These are phyloP conservation scores for Phialocephala sp. DNA, from an alignment of 2,329 filamentous ascomycete species.

Conservation along the genomic window DNA sequence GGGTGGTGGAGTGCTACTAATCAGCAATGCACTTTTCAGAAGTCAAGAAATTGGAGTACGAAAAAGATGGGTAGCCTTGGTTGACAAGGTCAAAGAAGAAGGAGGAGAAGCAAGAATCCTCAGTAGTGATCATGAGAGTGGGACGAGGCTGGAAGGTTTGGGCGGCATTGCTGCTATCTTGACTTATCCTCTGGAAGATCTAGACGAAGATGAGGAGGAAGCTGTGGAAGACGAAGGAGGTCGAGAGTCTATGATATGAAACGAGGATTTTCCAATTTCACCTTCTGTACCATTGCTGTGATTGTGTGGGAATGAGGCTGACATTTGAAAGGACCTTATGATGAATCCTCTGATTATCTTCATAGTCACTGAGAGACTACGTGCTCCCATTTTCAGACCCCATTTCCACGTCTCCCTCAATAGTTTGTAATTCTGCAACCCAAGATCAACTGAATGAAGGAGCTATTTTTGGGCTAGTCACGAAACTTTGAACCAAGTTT, in stretches of 20 bases:
- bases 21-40: constrained; percentile 88
- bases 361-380: too few relatives aligned
- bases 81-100: constrained; percentile 85
- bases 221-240: constrained; percentile 16
- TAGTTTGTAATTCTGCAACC: too few relatives aligned
- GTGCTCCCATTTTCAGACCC: too few relatives aligned
- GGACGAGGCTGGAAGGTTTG: constrained; percentile 79
- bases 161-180: constrained; percentile 89
- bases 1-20: constrained; percentile 82
- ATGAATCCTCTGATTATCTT: too few relatives aligned
- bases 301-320: neutral
- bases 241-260: constrained; percentile 23
- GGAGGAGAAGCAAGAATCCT: constrained; percentile 89
- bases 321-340: neutral
- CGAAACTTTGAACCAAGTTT: too few relatives aligned
- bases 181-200: constrained; percentile 83
- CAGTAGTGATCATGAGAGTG: constrained; percentile 94
- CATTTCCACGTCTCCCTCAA: too few relatives aligned
- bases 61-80: constrained; percentile 81
- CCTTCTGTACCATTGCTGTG: neutral
- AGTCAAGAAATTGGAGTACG: constrained; percentile 78
- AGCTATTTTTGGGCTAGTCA: too few relatives aligned
- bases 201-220: constrained; percentile 70
- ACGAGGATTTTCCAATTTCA: neutral
- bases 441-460: too few relatives aligned